Evolutionary conservation across 2,329 filamentous ascomycete species (phyloP).

Genomic region (Cercospora canescens): DNA sequence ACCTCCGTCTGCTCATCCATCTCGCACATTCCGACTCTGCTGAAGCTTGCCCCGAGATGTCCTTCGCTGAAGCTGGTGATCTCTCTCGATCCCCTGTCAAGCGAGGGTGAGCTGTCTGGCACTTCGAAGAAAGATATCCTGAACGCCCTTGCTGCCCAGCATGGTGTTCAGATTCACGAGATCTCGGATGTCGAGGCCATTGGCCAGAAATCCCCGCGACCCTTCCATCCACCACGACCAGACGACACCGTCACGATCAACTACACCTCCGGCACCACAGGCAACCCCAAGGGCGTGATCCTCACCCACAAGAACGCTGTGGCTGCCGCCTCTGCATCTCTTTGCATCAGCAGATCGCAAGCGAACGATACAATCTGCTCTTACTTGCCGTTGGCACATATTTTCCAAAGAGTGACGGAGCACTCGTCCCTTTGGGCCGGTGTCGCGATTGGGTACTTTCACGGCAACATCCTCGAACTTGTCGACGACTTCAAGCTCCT

Average conservation of each 20-base stretch:
- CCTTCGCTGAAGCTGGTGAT: slow-evolving; percentile 85
- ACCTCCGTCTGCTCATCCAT: slow-evolving; percentile 75
- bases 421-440: slow-evolving; percentile 72
- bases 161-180: slow-evolving; percentile 76
- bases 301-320: slow-evolving; percentile 81
- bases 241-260: slow-evolving; percentile 86
- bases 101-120: slow-evolving; percentile 69
- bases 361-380: slow-evolving; percentile 71
- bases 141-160: slow-evolving; percentile 69
- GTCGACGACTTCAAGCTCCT: slow-evolving; percentile 90
- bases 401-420: slow-evolving; percentile 84
- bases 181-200: slow-evolving; percentile 79
- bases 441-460: slow-evolving; percentile 83
- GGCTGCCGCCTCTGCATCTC: slow-evolving; percentile 64
- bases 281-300: slow-evolving; percentile 78
- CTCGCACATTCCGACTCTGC: slow-evolving; percentile 74
- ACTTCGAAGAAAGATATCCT: slow-evolving; percentile 79
- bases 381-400: slow-evolving; percentile 92
- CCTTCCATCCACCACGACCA: slow-evolving; percentile 69
- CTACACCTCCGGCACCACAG: slow-evolving; percentile 85
- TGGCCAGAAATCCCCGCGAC: slow-evolving; percentile 68
- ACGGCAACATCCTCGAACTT: slow-evolving; percentile 81
- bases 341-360: slow-evolving; percentile 54
- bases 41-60: slow-evolving; percentile 76
- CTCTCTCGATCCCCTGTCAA: slow-evolving; percentile 78